phyloP scores from a whole-genome alignment of 148 eudicot species.

The Amaranthus hypochondriacus region DNA sequence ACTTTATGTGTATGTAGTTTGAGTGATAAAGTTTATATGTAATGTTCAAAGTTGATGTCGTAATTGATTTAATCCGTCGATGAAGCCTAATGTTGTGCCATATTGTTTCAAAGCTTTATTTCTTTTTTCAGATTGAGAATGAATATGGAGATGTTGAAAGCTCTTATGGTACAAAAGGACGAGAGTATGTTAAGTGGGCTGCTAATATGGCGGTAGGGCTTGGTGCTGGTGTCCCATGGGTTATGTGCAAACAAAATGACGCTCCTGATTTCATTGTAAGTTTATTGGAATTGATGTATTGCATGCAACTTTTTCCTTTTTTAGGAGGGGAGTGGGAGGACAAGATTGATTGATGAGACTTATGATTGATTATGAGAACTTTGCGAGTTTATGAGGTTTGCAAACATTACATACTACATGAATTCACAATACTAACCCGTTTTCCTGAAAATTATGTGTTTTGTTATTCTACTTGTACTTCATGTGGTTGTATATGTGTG shows the following conservation, averaged over 20 bases:
- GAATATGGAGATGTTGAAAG: constrained; percentile 81
- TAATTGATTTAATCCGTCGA: background rate
- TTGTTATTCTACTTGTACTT: background rate
- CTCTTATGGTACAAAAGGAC: constrained; percentile 65
- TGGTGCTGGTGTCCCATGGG: constrained; percentile 98
- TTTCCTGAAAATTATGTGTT: background rate
- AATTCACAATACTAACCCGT: background rate
- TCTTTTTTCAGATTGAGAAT: constrained; percentile 72
- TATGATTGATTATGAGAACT: constrained; percentile 7
- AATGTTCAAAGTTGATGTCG: background rate
- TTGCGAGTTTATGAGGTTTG: background rate
- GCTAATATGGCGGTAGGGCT: constrained; percentile 87
- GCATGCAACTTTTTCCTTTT: background rate
- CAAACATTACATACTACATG: background rate
- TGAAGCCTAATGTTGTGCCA: background rate
- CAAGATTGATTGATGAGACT: background rate
- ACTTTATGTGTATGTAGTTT: background rate
- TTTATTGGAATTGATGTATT: constrained; percentile 11
- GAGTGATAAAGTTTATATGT: background rate
- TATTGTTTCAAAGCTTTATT: background rate
- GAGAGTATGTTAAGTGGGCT: constrained; percentile 81
- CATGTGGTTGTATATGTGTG: background rate
- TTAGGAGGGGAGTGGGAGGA: background rate
- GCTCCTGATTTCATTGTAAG: constrained; percentile 85
- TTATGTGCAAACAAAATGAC: constrained; percentile 95